Percentiles rank a stretch among this genome's conserved stretches.
Conservation (phyloP, 73 alveolate species). For the Breviolum minutum region DNA sequence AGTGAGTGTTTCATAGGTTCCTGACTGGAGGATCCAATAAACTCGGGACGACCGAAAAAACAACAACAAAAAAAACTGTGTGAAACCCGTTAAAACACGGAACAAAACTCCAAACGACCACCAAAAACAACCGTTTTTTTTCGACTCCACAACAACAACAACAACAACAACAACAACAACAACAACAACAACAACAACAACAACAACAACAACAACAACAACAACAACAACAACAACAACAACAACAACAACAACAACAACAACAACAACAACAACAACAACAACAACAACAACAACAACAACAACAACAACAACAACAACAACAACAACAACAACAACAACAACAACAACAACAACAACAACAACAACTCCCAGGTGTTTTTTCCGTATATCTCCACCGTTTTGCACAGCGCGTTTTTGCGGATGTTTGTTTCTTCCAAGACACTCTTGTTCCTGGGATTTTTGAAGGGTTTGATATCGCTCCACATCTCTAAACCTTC, state of each 20-base stretch:
- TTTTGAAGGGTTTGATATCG: neutral
- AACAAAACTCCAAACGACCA: too few relatives aligned
- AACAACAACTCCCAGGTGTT: too few relatives aligned
- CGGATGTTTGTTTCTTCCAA: neutral
- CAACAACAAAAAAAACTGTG: too few relatives aligned
- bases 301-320: neutral
- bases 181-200: neutral
- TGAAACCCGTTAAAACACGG: too few relatives aligned
- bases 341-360: neutral
- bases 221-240: neutral
- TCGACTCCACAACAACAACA: neutral
- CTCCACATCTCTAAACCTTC: constrained; percentile 24
- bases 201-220: neutral
- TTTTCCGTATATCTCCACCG: too few relatives aligned
- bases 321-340: neutral
- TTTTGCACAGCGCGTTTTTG: too few relatives aligned
- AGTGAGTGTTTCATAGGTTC: too few relatives aligned
- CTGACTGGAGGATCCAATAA: too few relatives aligned
- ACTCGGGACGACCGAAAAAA: too few relatives aligned
- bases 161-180: neutral
- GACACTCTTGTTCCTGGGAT: neutral
- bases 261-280: neutral
- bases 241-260: neutral
- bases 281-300: neutral
- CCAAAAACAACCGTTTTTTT: too few relatives aligned